Evolutionary conservation across 495 filamentous ascomycete genomes (phyloP).

Genomic region (Aspergillus saccharolyticus): DNA sequence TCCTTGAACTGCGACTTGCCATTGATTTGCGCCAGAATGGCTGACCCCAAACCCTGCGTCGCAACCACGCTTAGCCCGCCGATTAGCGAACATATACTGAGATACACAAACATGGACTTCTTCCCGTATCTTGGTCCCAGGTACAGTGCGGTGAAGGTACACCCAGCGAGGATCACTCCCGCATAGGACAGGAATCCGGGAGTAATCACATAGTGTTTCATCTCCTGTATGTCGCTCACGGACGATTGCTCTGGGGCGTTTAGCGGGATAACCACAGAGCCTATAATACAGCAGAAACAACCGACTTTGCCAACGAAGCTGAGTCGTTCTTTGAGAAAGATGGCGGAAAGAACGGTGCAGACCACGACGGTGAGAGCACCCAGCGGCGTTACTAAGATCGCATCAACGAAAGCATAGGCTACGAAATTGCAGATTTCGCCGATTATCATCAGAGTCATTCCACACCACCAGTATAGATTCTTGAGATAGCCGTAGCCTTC

Average conservation of each 20-base stretch:
- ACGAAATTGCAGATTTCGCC: slow-evolving; percentile 97
- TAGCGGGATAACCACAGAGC: slow-evolving; percentile 87
- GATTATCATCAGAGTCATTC: slow-evolving; percentile 96
- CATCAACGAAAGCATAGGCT: slow-evolving; percentile 95
- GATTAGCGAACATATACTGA: slow-evolving; percentile 90
- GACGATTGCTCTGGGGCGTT: slow-evolving; percentile 86
- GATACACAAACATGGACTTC: slow-evolving; percentile 95
- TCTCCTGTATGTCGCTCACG: slow-evolving; percentile 84
- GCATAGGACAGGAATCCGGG: slow-evolving; percentile 85
- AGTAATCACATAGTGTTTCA: slow-evolving; percentile 81
- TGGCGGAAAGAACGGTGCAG: slow-evolving; percentile 86
- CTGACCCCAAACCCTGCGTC: slow-evolving; percentile 89
- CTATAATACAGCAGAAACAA: slow-evolving; percentile 91
- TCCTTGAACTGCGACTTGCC: slow-evolving; percentile 88
- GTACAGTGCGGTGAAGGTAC: slow-evolving; percentile 70
- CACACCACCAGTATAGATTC: slow-evolving; percentile 91
- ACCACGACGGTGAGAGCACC: slow-evolving; percentile 95
- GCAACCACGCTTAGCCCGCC: slow-evolving; percentile 93
- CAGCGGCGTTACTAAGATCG: slow-evolving; percentile 90
- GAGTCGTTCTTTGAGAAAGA: slow-evolving; percentile 92
- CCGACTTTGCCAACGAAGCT: slow-evolving; percentile 95
- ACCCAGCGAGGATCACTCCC: slow-evolving; percentile 74
- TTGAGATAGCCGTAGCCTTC: slow-evolving; percentile 98
- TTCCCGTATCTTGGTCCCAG: slow-evolving; percentile 87
- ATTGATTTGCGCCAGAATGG: slow-evolving; percentile 78